Base-by-base conservation (phyloP, 2,329 filamentous ascomycete species). In the Penicillium sp. region DNA sequence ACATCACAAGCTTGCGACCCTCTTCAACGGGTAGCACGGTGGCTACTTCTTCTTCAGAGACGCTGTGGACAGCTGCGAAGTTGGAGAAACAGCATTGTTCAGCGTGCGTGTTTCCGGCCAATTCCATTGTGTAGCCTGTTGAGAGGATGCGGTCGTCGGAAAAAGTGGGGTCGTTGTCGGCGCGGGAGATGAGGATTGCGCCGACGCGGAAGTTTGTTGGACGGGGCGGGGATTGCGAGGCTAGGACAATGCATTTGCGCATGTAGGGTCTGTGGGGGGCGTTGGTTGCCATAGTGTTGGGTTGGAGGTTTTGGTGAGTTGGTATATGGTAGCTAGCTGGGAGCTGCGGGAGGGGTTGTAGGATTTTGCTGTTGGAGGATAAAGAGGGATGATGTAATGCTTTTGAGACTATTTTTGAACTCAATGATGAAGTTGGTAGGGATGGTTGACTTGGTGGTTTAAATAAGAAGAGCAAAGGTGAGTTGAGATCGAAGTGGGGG, bases 141-240 rank as follows among this genome's bases (percentile, higher is more conserved):
- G 90, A 85, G 27, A 96, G 81, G 56, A 96, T 79, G 26, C 76
- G 71, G 65, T 86, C 74, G 26, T 73, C 65, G 22, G 58, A 46
- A 10, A 58, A 64, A 45, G 56, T 59, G 46, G 62, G 49, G 47
- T 73, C 66, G 49, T 61, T 54, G 37, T 71, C 64, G 58, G 67
- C 65, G 49, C 71, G 69, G 53, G 69, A 72, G 56, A 95, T 82
- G 39, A 98, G 82, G n/a, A 96, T 75, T n/a, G 95, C 95, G 43
- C 95, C 95, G 22, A 99, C 93, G 58, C 93, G 87, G 79, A 92
- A 99, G 74, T 98, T 98, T 51, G 91, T 92, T 2, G 93, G 89
- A 68, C 89, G 92, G 27, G 91, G 91, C 2, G 91, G 90, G 11
- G 93, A 96, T 62, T 89, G 84, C 35, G 83, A 82, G 13, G 95